Evolutionary conservation across 805 yeast genomes (phyloP), one percentile per base, ranked within the genome.

Genomic region (Yamadazyma olivae): DNA sequence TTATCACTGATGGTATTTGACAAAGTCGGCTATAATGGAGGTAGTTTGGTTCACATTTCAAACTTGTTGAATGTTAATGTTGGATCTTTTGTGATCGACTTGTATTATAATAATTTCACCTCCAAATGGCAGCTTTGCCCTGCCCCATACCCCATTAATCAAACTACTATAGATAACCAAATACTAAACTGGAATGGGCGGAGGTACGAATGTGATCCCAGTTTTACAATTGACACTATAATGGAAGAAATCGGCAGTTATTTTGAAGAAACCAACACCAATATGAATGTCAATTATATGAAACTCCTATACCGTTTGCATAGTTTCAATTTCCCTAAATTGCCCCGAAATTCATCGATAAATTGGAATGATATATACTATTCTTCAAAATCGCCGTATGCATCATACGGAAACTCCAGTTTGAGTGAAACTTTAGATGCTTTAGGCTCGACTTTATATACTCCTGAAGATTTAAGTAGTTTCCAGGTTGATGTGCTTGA

Each of bases 111-210:
- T 47, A 75, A 72, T 33, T 46, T 57, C 27, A 56, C 66, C 3
- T 31, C 43, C 8, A 44, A 38, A 29, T 76, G 81, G 81, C 81
- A 75, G 50, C 52, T 77, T 16, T 77, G 83, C 44, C 83, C 83
- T 1, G 67, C 66, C 1, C 65, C 69, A 2, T 56, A 61, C 16
- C 60, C 66, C 5, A 28, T 41, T 2, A 61, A 68, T 37, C 28
- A 40, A 14, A 45, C 55, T n/a, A 19, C 35, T 0, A 12, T 23
- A 5, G 18, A n/a, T 13, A 26, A 26, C 7, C 5, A 27, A 9
- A n/a, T n/a, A n/a, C 34, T 63, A 5, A 10, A 30, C 4, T 67
- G 72, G 71, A 41, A 54, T 7, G 54, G 51, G 6, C 17, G 25
- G 3, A 31, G 38, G 1, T 59, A 57, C 39, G 20, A 27, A 5